Evolutionary conservation across 1,284 basidiomycete genomes (phyloP), one percentile per base, ranked within the genome.

Genomic region (Cryptococcus sp.): DNA sequence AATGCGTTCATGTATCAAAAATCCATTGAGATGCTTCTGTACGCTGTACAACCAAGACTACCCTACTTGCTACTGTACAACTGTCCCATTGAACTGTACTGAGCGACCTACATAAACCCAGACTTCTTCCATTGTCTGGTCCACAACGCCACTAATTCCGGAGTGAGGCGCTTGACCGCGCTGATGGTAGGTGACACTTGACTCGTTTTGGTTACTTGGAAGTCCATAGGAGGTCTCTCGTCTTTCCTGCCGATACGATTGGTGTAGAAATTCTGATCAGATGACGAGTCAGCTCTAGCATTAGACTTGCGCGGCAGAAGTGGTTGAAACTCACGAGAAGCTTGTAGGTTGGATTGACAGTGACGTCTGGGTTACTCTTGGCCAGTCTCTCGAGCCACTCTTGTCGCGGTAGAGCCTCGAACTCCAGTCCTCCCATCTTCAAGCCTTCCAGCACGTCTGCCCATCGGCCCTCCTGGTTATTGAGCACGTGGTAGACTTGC

Each of bases 401-500:
- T 73, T 78, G 50, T 84, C 85, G 58, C 82, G 88, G 82, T 27
- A 91, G 87, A 41, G 88, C 83, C 67, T 91, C 86, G 64, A 94
- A 85, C 23, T 73, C 85, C 70, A 92, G 86, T 10, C 87, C 89
- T 51, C 82, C 81, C 10, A 83, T 74, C 13, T 78, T 71, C 45
- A 91, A 82, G 61, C 90, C 85, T 22, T 83, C 78, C 57, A 83
- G 82, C 74, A 95, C 89, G 15, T 78, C 80, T 23, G 85, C 81
- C 61, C 81, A 81, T 3, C 82, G 76, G 16, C 68, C 69, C 30
- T 66, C 64, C 10, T 79, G 72, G 1, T 80, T 77, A 53, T 83
- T 82, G 35, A 90, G 84, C 67, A 92, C 88, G 75, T 90, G 84
- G 77, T 91, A 92, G 53, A 91, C 85, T 60, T 60, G 58, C 8